A percentile compares a stretch with the other conserved stretches of the same genome.
Conservation (phyloP, 306 rosid species). For the Quercus bicolor region DNA sequence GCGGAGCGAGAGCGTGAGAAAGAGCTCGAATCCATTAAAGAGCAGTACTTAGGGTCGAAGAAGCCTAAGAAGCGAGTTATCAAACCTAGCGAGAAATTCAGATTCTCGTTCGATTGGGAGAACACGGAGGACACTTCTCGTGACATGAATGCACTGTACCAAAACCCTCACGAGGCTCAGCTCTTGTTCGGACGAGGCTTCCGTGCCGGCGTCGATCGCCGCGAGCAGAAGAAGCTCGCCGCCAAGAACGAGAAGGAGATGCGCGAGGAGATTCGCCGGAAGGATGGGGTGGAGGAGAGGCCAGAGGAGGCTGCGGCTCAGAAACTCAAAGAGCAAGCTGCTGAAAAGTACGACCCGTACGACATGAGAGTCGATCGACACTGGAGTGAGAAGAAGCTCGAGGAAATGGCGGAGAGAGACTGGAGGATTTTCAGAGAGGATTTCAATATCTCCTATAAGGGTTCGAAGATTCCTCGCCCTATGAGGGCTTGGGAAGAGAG, state of each 20-base stretch:
- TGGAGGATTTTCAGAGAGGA: constrained; percentile 92
- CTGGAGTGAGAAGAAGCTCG: constrained; percentile 88
- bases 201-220: constrained; percentile 84
- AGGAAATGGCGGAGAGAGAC: constrained; percentile 84
- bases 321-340: constrained; percentile 79
- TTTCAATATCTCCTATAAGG: constrained; percentile 79
- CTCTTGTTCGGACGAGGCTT: constrained; percentile 80
- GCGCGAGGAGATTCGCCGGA: constrained; percentile 62
- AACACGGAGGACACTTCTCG: constrained; percentile 88
- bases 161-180: constrained; percentile 93
- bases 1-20: constrained; percentile 81
- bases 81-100: constrained; percentile 89
- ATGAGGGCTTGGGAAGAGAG: constrained; percentile 84
- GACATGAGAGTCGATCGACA: constrained; percentile 92
- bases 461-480: constrained; percentile 83
- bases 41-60: constrained; percentile 81
- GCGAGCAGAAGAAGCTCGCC: constrained; percentile 92
- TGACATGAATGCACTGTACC: constrained; percentile 78
- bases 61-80: constrained; percentile 90
- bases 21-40: constrained; percentile 68
- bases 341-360: constrained; percentile 68
- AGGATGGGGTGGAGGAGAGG: constrained; percentile 78
- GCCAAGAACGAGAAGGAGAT: constrained; percentile 86
- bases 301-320: constrained; percentile 91
- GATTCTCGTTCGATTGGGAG: constrained; percentile 92